Conservation (phyloP, 257 asterid species). For the Salvia splendens region DNA sequence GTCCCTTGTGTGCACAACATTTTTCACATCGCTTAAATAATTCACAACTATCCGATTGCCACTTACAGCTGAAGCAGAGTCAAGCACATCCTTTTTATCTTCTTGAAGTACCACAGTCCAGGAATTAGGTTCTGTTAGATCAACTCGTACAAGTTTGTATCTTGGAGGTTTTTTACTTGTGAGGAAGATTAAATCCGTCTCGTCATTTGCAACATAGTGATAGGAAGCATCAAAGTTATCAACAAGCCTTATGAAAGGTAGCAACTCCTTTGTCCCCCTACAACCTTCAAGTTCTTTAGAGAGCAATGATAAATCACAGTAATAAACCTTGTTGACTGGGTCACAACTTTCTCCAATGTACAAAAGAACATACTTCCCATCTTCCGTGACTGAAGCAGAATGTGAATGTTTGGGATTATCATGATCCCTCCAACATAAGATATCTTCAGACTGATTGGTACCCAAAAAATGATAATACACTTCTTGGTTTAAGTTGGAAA, state of each 20-base stretch:
- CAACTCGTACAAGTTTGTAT: constrained; percentile 76
- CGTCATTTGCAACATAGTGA: constrained; percentile 70
- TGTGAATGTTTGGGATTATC: constrained; percentile 78
- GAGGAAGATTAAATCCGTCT: constrained; percentile 68
- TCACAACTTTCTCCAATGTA: constrained; percentile 68
- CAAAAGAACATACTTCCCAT: constrained; percentile 84
- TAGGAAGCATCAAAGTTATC: constrained; percentile 83
- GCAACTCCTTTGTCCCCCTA: constrained; percentile 52
- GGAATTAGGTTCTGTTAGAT: constrained; percentile 57
- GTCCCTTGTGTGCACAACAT: constrained; percentile 82
- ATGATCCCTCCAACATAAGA: constrained; percentile 81
- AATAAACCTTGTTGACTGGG: constrained; percentile 82
- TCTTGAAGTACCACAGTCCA: constrained; percentile 78
- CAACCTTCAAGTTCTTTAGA: constrained; percentile 67
- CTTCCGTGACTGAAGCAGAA: constrained; percentile 73
- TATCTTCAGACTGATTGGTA: constrained; percentile 86
- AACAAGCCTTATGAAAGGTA: constrained; percentile 83
- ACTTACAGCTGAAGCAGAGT: constrained; percentile 80
- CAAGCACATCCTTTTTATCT: constrained; percentile 77
- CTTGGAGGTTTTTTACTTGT: constrained; percentile 93
- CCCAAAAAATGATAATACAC: constrained; percentile 89
- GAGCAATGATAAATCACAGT: constrained; percentile 68
- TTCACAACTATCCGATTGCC: constrained; percentile 60
- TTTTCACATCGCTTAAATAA: constrained; percentile 84
- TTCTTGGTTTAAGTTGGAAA: constrained; percentile 78